Percentiles rank a stretch among this genome's conserved stretches.
Evolutionary conservation across 148 eudicot genomes (phyloP).

Genomic region (Chenopodium album): DNA sequence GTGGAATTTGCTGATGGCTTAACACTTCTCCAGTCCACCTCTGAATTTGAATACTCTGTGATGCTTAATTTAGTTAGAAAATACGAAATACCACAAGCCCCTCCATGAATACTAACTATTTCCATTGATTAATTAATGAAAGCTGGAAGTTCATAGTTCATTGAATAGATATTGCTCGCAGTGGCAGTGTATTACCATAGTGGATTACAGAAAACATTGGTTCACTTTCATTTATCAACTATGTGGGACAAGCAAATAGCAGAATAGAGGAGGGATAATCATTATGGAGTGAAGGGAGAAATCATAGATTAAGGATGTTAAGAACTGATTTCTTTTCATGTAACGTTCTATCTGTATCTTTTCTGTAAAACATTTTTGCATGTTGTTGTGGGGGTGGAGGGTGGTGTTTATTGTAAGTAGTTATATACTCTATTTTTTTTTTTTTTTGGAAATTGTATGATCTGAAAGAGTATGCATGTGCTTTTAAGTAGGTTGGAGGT

Average conservation of each 20-base stretch:
- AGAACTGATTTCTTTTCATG: not conserved
- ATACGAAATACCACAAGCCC: too few species aligned
- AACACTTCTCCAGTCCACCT: too few species aligned
- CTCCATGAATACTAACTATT: too few species aligned
- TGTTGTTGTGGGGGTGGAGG: too few species aligned
- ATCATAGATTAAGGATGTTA: not conserved
- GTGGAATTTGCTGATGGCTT: too few species aligned
- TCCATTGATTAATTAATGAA: too few species aligned
- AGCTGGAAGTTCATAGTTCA: not conserved
- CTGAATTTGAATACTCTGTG: not conserved
- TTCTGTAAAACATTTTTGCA: too few species aligned
- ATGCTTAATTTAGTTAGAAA: not conserved
- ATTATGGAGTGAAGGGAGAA: not conserved
- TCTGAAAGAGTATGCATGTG: not conserved
- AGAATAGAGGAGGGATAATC: not conserved
- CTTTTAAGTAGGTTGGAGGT: not conserved
- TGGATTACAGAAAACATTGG: not conserved
- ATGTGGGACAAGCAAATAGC: not conserved
- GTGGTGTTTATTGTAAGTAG: too few species aligned
- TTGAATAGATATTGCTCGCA: not conserved
- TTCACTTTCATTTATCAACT: not conserved
- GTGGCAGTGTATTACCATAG: not conserved
- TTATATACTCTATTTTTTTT: too few species aligned
- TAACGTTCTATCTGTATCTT: not conserved
- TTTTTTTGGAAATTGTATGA: not conserved